phyloP scores from a whole-genome alignment of 1,284 basidiomycete genomes.

The Irpex lacteus region DNA sequence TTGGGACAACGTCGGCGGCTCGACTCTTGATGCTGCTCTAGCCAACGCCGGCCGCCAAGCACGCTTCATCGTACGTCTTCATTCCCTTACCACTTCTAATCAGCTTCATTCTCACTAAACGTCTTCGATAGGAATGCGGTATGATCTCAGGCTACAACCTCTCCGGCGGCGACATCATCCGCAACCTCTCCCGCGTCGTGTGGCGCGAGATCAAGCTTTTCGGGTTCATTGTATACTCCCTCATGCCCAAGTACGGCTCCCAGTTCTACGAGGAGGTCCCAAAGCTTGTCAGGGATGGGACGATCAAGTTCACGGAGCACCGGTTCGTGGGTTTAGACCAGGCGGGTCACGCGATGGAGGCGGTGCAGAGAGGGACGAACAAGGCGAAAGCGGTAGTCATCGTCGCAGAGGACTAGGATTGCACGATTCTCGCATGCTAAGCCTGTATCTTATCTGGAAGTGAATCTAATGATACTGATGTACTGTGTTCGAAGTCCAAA shows the following conservation, averaged over 20 bases:
- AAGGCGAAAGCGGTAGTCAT: slow-evolving; percentile 54
- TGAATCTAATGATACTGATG: not conserved
- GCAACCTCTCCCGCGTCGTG: slow-evolving; percentile 34
- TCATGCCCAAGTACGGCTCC: slow-evolving; percentile 35
- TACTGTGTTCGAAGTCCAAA: not conserved
- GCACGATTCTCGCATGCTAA: not conserved
- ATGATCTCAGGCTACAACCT: not conserved
- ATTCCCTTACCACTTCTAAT: not conserved
- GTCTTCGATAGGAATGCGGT: not conserved
- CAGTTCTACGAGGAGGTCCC: slow-evolving; percentile 54
- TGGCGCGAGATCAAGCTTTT: slow-evolving; percentile 49
- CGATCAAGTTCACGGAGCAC: slow-evolving; percentile 60
- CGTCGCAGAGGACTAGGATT: slow-evolving; percentile 39
- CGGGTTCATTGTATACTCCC: slow-evolving; percentile 57
- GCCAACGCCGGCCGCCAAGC: not conserved
- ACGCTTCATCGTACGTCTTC: not conserved
- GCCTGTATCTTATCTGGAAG: not conserved
- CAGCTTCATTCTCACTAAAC: not conserved
- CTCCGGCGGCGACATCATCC: not conserved
- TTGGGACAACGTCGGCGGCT: not conserved
- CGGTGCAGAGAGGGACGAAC: slow-evolving; percentile 55
- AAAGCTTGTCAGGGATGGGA: slow-evolving; percentile 48
- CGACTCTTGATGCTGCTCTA: not conserved
- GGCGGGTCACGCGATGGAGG: slow-evolving; percentile 48
- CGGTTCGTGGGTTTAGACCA: slow-evolving; percentile 49